Conservation (phyloP, 306 rosid species). For the Begonia peltatifolia region DNA sequence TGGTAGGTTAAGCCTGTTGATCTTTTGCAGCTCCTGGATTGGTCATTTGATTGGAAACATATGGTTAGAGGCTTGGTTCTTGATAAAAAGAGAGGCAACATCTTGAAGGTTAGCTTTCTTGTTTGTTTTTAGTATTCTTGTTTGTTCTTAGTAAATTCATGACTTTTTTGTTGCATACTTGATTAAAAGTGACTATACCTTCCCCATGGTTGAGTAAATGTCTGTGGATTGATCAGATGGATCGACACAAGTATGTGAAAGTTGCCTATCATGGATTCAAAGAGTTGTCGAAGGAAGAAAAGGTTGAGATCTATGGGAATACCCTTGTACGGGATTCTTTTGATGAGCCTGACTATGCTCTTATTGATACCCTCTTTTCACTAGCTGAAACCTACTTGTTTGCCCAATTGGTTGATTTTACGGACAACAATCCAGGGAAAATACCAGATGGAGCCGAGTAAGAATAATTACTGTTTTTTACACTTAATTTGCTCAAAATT, state of each 20-base stretch:
- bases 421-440: conserved; percentile 48
- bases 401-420: conserved; percentile 81
- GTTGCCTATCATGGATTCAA: conserved; percentile 95
- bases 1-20: conserved; percentile 13
- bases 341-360: conserved; percentile 91
- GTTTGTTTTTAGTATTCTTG: conserved; percentile 1
- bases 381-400: conserved; percentile 96
- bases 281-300: conserved; percentile 83
- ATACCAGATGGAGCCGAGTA: conserved; percentile 54
- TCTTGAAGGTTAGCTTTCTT: conserved; percentile 65
- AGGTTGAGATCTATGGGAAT: conserved; percentile 78
- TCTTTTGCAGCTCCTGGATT: conserved; percentile 55
- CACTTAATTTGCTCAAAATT: too few species aligned
- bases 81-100: conserved; percentile 94
- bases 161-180: not conserved
- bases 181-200: conserved; percentile 3
- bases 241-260: conserved; percentile 98
- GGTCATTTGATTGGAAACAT: conserved; percentile 88
- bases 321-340: conserved; percentile 79
- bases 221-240: conserved; percentile 49
- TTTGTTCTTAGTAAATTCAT: not conserved
- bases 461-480: conserved; percentile 12
- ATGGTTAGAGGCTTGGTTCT: conserved; percentile 99
- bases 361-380: conserved; percentile 87
- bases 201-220: conserved; percentile 3